Conservation (phyloP, 2,329 filamentous ascomycete genomes). For the Macrophomina phaseolina region DNA sequence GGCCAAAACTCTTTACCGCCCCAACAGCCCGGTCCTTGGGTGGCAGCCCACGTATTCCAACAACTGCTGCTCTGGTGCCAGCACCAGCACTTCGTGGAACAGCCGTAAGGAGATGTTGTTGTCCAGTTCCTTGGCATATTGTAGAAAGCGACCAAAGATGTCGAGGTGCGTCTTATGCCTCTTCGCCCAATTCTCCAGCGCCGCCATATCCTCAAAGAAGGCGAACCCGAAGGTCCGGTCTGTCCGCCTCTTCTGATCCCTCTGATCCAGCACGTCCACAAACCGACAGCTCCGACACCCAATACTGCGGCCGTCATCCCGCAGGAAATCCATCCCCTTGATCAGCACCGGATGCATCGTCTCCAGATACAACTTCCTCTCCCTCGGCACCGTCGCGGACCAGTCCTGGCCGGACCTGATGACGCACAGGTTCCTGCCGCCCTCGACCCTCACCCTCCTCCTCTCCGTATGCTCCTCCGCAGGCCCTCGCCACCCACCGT, state of each 20-base stretch:
- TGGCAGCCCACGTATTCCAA: conserved; percentile 54
- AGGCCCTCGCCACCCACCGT: conserved; percentile 6
- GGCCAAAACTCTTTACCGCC: neutral
- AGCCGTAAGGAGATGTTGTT: conserved; percentile 45
- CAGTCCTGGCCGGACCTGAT: conserved; percentile 57
- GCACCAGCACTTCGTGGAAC: conserved; percentile 51
- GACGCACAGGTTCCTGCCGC: conserved; percentile 49
- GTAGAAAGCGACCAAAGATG: conserved; percentile 50
- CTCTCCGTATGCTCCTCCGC: conserved; percentile 13
- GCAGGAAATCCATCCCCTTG: conserved; percentile 53
- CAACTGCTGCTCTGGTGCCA: conserved; percentile 47
- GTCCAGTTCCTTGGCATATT: conserved; percentile 47
- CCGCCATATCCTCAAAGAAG: conserved; percentile 50
- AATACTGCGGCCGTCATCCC: conserved; percentile 50
- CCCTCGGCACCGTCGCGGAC: conserved; percentile 47
- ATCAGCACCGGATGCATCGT: conserved; percentile 54
- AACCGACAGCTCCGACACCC: conserved; percentile 53
- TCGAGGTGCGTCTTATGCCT: conserved; percentile 49
- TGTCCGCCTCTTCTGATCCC: conserved; percentile 25
- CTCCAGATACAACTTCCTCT: conserved; percentile 51
- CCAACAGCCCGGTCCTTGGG: conserved; percentile 36
- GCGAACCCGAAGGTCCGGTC: conserved; percentile 51
- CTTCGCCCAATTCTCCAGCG: conserved; percentile 49
- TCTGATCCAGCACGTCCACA: conserved; percentile 49
- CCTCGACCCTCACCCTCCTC: conserved; percentile 40